These are phyloP conservation scores for Plicaturopsis crispa DNA, from an alignment of 768 basidiomycete species.

Conservation along the genomic window DNA sequence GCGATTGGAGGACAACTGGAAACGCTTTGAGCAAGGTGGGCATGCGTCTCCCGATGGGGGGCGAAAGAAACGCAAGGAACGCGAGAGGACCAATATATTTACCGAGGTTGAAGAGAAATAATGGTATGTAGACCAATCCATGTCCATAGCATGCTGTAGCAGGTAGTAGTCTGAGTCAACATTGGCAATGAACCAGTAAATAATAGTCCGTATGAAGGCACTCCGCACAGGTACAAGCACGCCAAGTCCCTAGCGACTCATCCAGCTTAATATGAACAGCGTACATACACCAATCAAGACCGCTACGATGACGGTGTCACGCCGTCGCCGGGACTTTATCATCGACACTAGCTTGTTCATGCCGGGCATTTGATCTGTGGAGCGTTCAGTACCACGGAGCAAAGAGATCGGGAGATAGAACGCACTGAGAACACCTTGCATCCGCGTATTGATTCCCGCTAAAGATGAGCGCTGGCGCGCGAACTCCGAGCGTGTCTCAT, in stretches of 20 bases:
- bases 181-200: no score
- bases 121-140: no score
- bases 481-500: conserved; percentile 94
- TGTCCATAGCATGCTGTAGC: no score
- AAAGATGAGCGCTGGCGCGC: conserved; percentile 70
- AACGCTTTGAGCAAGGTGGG: conserved; percentile 42
- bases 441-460: conserved; percentile 73
- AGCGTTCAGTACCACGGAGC: neutral
- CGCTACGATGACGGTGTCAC: conserved; percentile 88
- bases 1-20: conserved; percentile 68
- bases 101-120: neutral
- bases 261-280: conserved; percentile 50
- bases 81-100: conserved; percentile 4
- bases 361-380: conserved; percentile 81
- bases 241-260: conserved; percentile 12
- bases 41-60: conserved; percentile 21
- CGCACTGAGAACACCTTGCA: conserved; percentile 78
- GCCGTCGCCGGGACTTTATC: conserved; percentile 85
- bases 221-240: no score
- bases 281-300: conserved; percentile 81
- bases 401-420: conserved; percentile 5
- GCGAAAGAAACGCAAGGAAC: conserved; percentile 6
- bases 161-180: no score
- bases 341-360: conserved; percentile 85
- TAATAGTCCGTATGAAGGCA: no score